Percentiles rank a stretch among this genome's conserved stretches.
Evolutionary conservation across 306 rosid genomes (phyloP).

Genomic region (Parietaria judaica): DNA sequence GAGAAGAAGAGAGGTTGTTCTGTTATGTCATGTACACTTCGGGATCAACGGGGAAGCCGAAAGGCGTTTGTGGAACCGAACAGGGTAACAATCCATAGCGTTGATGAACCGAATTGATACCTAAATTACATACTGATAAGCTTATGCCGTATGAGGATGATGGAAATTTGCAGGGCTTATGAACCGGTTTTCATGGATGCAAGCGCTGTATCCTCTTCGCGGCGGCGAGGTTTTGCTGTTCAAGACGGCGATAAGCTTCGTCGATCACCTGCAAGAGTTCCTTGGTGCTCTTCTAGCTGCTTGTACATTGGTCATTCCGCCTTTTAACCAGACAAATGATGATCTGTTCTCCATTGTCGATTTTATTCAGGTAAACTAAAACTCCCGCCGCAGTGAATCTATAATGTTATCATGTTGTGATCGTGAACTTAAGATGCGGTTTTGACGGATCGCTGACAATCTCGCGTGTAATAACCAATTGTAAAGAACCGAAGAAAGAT

Average conservation of each 20-base stretch:
- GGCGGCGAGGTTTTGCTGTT: conserved; percentile 61
- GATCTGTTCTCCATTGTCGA: conserved; percentile 48
- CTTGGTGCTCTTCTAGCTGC: conserved; percentile 62
- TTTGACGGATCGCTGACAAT: no score
- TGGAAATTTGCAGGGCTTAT: conserved; percentile 42
- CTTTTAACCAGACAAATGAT: conserved; percentile 41
- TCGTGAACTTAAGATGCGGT: no score
- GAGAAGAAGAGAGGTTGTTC: conserved; percentile 44
- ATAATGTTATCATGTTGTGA: no score
- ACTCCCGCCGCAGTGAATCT: neutral
- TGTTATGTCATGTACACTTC: conserved; percentile 88
- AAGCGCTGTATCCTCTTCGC: conserved; percentile 52
- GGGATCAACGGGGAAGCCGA: conserved; percentile 89
- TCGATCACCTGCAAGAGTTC: conserved; percentile 92
- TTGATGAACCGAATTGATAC: neutral
- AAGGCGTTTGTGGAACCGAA: conserved; percentile 87
- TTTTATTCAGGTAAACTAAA: conserved; percentile 49
- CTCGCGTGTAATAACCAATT: no score
- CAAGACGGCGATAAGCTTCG: conserved; percentile 75
- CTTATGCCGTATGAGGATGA: no score
- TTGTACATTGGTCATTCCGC: conserved; percentile 73
- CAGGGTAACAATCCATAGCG: conserved; percentile 29
- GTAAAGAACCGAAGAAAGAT: no score
- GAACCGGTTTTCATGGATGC: conserved; percentile 87
- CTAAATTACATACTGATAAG: no score